phyloP scores from a whole-genome alignment of 192 early-diverging fungal genomes.

The Obelidium mucronatum region DNA sequence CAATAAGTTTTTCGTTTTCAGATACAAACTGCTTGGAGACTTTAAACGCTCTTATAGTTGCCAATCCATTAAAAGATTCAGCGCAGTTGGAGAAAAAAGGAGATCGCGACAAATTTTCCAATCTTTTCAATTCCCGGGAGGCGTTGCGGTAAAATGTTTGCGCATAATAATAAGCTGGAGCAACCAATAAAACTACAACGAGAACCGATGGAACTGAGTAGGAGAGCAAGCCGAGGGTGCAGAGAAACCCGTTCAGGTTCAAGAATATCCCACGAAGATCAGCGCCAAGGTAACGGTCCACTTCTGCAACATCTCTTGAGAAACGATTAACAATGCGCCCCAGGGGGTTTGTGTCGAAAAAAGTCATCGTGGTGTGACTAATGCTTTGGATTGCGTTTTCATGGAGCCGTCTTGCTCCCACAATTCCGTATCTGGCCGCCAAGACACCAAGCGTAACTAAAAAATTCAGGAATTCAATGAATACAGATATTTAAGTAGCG shows the following conservation, averaged over 20 bases:
- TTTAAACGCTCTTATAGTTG: conserved; percentile 37
- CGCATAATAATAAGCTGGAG: conserved; percentile 3
- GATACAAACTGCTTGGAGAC: conserved; percentile 44
- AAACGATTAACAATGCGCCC: conserved; percentile 69
- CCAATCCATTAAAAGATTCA: conserved; percentile 45
- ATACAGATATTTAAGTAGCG: neutral
- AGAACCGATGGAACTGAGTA: neutral
- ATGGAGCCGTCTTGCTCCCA: neutral
- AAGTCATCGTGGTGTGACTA: conserved; percentile 72
- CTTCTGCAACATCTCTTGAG: conserved; percentile 64
- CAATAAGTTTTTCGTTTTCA: conserved; percentile 43
- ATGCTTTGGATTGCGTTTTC: neutral
- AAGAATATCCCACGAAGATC: neutral
- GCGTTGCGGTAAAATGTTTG: neutral
- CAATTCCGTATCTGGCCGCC: neutral
- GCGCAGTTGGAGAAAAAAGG: conserved; percentile 47
- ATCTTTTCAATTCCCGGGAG: conserved; percentile 45
- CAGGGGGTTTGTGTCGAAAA: conserved; percentile 73
- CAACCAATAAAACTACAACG: neutral
- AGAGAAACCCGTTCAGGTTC: neutral
- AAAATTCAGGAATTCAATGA: neutral
- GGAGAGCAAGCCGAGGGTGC: neutral
- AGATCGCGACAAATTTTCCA: conserved; percentile 39
- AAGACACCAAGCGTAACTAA: neutral
- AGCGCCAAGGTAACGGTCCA: neutral